These are phyloP conservation scores for Boechera stricta DNA, from an alignment of 345 rosid genomes.

Conservation along the genomic window DNA sequence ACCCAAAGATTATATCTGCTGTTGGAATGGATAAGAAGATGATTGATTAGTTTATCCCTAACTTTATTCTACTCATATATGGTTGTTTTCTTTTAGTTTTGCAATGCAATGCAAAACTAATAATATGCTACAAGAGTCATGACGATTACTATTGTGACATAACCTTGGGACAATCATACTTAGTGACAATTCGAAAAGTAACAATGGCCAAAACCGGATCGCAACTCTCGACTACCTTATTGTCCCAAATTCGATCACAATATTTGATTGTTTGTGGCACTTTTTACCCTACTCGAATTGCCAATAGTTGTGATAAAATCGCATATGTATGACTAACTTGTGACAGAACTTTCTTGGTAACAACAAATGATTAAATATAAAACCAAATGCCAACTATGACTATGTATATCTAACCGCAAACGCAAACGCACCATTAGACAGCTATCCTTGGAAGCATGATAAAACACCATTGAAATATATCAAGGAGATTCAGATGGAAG, in stretches of 20 bases:
- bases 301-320: neutral
- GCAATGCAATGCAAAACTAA: neutral
- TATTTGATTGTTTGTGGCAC: no score
- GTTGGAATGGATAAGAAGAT: slow-evolving; percentile 10
- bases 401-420: neutral
- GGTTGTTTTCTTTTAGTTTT: neutral
- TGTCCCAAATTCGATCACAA: no score
- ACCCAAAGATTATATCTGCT: slow-evolving; percentile 8
- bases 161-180: no score
- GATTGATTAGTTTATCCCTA: neutral
- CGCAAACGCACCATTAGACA: neutral
- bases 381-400: neutral
- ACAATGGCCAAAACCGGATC: no score
- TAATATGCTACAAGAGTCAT: neutral
- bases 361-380: neutral
- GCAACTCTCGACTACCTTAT: no score
- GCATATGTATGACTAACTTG: neutral
- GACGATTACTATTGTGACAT: no score
- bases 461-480: slow-evolving; percentile 25
- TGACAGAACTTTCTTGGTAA: neutral
- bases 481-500: slow-evolving; percentile 27
- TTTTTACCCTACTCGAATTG: neutral
- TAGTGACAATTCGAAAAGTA: no score
- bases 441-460: slow-evolving; percentile 12
- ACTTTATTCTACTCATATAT: slow-evolving; percentile 17